These are phyloP conservation scores for Coniochaeta ligniaria DNA, from an alignment of 2,329 filamentous ascomycete genomes.

Conservation along the genomic window DNA sequence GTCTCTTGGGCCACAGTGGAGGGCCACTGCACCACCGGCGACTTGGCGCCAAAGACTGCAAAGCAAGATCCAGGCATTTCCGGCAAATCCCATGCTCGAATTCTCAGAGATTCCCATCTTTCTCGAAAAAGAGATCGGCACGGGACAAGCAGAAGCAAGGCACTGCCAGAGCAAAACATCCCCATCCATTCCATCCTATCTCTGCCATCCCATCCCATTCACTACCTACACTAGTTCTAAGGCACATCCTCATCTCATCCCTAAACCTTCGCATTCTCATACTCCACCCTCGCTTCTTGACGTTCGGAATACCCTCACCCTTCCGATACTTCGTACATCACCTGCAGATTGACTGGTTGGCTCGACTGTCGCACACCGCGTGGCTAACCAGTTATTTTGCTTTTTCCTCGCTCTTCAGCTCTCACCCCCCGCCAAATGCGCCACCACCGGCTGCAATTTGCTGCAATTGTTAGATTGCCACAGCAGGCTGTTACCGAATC, in stretches of 20 bases:
- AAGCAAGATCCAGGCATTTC: not conserved
- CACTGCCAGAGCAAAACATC: not conserved
- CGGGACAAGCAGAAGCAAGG: not conserved
- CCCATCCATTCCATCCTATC: not conserved
- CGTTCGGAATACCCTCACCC: not conserved
- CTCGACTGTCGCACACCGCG: not conserved
- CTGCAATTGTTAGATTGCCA: not conserved
- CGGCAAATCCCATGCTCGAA: conserved; percentile 2
- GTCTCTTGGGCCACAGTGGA: not conserved
- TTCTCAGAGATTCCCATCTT: conserved; percentile 1
- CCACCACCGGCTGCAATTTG: not conserved
- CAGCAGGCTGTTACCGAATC: not conserved
- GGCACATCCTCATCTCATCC: not conserved
- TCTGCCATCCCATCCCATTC: too few species aligned
- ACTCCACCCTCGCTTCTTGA: not conserved
- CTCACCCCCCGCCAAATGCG: not conserved
- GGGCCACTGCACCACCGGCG: too few species aligned
- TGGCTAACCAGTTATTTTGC: not conserved
- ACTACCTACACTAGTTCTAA: not conserved
- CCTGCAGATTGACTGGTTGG: not conserved
- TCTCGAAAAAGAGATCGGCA: not conserved
- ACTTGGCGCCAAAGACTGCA: too few species aligned
- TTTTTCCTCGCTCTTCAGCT: not conserved
- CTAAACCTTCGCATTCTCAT: not conserved
- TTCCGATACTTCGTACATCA: not conserved